These are phyloP conservation scores for Neopestalotiopsis sp. DNA, from an alignment of 2,329 filamentous ascomycete genomes.

Conservation along the genomic window DNA sequence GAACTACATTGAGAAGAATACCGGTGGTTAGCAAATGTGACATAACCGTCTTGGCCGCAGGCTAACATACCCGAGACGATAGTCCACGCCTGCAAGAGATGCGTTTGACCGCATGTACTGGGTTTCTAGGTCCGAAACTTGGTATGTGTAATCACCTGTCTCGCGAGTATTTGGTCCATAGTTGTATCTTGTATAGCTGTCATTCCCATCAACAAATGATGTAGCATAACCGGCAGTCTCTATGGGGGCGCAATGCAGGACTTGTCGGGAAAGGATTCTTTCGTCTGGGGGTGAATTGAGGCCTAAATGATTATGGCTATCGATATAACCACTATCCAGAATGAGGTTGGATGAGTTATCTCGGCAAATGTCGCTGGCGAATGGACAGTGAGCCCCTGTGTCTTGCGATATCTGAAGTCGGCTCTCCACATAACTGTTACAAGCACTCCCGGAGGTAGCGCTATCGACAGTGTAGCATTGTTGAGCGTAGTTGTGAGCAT, in stretches of 20 bases:
- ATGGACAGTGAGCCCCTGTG: conserved; percentile 21
- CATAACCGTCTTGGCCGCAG: background rate
- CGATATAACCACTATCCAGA: conserved; percentile 22
- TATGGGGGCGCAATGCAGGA: conserved; percentile 23
- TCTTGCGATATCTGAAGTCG: conserved; percentile 3
- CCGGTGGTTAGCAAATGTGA: background rate
- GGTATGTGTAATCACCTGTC: background rate
- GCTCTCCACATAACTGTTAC: background rate
- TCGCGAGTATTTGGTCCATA: conserved; percentile 1
- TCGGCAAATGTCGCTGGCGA: conserved; percentile 19
- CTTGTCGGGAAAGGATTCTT: conserved; percentile 19
- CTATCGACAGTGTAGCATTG: conserved; percentile 21
- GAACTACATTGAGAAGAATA: background rate
- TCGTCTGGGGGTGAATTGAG: conserved; percentile 20
- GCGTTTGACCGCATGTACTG: conserved; percentile 11
- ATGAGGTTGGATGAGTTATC: conserved; percentile 15
- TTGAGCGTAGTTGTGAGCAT: conserved; percentile 22
- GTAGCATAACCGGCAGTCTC: background rate
- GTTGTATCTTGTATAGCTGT: background rate
- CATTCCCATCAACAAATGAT: background rate
- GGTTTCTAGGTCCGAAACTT: background rate
- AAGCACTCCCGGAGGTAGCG: background rate
- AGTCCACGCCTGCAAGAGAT: background rate
- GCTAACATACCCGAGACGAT: background rate
- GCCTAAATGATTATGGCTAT: conserved; percentile 23